Evolutionary conservation across 768 basidiomycete species (phyloP).

Genomic region (Pleurotus pulmonarius): DNA sequence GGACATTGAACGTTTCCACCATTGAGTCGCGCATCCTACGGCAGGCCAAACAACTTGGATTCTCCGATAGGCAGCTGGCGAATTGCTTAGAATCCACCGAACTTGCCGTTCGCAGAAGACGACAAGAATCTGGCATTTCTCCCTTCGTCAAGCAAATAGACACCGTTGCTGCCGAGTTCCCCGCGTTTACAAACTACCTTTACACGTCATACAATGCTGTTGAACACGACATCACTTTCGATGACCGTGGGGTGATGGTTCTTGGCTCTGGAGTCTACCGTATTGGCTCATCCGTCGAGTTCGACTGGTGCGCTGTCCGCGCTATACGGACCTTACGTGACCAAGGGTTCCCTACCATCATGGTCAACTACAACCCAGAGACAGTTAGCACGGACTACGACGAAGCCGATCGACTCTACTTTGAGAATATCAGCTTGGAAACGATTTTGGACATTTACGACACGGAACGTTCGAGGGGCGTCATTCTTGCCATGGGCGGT

Average conservation of each 20-base stretch:
- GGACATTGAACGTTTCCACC: constrained; percentile 59
- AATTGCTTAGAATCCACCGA: constrained; percentile 83
- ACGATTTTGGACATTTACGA: constrained; percentile 98
- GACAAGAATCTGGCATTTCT: constrained; percentile 76
- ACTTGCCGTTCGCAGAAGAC: constrained; percentile 85
- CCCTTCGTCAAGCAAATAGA: constrained; percentile 99
- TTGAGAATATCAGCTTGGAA: constrained; percentile 97
- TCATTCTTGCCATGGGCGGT: constrained; percentile 97
- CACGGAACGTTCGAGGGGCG: constrained; percentile 79
- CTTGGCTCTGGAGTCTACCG: constrained; percentile 98
- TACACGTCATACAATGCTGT: constrained; percentile 98
- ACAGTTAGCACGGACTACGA: constrained; percentile 99
- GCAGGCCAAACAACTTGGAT: constrained; percentile 90
- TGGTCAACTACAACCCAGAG: constrained; percentile 99
- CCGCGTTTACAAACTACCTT: constrained; percentile 97
- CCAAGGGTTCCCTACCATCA: constrained; percentile 91
- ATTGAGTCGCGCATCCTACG: constrained; percentile 62
- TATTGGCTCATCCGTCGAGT: constrained; percentile 98
- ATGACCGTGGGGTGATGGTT: constrained; percentile 94
- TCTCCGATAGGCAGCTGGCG: constrained; percentile 92
- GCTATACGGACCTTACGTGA: constrained; percentile 95
- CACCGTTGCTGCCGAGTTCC: constrained; percentile 98
- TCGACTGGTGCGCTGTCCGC: constrained; percentile 99
- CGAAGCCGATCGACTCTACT: constrained; percentile 96
- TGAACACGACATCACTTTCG: constrained; percentile 87